phyloP scores from a whole-genome alignment of 495 filamentous ascomycete species.

The Clavariopsis aquatica region DNA sequence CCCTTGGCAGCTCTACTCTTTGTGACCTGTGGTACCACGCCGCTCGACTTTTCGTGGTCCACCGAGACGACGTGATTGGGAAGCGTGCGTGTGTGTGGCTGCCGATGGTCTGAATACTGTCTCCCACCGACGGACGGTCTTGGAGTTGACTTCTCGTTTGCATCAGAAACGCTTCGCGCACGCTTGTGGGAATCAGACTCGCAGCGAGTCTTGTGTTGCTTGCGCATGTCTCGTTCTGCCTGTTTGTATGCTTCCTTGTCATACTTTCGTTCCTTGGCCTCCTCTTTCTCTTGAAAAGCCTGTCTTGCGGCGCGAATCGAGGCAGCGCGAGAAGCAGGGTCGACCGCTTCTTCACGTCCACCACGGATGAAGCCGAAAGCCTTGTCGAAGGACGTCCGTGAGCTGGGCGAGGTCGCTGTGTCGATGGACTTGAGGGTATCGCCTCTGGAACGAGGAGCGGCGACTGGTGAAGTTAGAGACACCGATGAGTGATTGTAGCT shows the following conservation, averaged over 20 bases:
- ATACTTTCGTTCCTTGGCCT: conserved; percentile 58
- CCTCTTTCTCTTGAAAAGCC: conserved; percentile 61
- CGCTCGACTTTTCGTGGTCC: conserved; percentile 19
- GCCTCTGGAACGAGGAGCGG: conserved; percentile 38
- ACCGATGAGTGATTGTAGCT: conserved; percentile 58
- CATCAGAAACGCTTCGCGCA: conserved; percentile 17
- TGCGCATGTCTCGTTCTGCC: conserved; percentile 44
- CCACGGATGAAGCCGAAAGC: conserved; percentile 54
- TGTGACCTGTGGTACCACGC: conserved; percentile 23
- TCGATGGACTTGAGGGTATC: conserved; percentile 43
- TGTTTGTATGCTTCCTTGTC: conserved; percentile 57
- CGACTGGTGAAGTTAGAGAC: conserved; percentile 47
- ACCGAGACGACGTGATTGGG: conserved; percentile 25
- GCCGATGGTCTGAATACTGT: conserved; percentile 36
- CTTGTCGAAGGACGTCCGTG: conserved; percentile 59
- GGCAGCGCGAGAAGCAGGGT: conserved; percentile 56
- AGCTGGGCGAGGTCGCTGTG: conserved; percentile 52
- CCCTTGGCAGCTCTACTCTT: conserved; percentile 35
- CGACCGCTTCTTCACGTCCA: conserved; percentile 50
- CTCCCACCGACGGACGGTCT: conserved; percentile 31
- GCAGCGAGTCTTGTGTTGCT: conserved; percentile 36
- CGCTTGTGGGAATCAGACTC: conserved; percentile 28
- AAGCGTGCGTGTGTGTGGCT: conserved; percentile 27
- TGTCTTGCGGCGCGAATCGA: conserved; percentile 55
- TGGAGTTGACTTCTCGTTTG: conserved; percentile 28